These are phyloP conservation scores for Prunus armeniaca DNA, from an alignment of 306 rosid species.

Conservation along the genomic window DNA sequence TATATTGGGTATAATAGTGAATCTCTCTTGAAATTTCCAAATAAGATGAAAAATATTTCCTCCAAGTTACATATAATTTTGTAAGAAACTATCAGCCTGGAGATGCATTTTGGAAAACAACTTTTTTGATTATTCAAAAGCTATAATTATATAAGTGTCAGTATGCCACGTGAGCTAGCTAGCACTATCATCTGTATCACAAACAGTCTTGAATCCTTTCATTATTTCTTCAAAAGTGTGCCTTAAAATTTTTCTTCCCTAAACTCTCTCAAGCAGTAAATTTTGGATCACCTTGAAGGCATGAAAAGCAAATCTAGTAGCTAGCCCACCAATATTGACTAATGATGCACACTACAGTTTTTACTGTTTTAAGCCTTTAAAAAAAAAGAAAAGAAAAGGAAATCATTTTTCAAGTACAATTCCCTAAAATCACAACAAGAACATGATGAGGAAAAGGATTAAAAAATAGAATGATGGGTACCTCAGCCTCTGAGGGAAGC, in stretches of 20 bases:
- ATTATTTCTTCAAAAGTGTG: not conserved
- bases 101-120: too few relatives aligned
- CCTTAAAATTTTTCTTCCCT: not conserved
- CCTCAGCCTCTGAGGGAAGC: slow-evolving; percentile 24
- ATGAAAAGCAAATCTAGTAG: not conserved
- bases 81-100: too few relatives aligned
- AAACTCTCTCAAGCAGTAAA: slow-evolving; percentile 4
- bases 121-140: too few relatives aligned
- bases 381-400: not conserved
- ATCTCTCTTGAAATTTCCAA: too few relatives aligned
- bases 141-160: too few relatives aligned
- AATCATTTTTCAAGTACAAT: slow-evolving; percentile 8
- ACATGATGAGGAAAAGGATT: not conserved
- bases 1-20: too few relatives aligned
- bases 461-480: slow-evolving; percentile 12
- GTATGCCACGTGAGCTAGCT: not conserved
- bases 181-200: not conserved
- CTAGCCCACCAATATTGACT: not conserved
- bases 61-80: not conserved
- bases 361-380: slow-evolving; percentile 3
- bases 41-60: not conserved
- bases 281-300: not conserved
- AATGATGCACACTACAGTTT: slow-evolving; percentile 9
- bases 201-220: not conserved
- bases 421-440: not conserved